Evolutionary conservation across 805 yeast genomes (phyloP).

Genomic region (Novakomyces olei): DNA sequence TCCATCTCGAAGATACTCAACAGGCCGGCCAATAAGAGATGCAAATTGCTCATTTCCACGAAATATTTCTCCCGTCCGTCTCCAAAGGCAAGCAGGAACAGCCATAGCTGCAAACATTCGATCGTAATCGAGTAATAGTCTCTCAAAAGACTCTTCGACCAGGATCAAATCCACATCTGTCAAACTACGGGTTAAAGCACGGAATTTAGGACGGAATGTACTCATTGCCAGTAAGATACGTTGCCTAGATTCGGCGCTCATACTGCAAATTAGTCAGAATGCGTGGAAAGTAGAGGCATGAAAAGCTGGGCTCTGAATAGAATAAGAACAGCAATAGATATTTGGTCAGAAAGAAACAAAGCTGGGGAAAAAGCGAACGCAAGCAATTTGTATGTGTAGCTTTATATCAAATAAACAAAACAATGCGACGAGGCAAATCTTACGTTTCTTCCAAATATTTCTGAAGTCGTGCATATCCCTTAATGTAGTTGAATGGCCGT

Average conservation of each 20-base stretch:
- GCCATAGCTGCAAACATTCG: conserved; percentile 94
- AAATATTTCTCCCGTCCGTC: conserved; percentile 90
- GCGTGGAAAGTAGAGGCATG: too few relatives aligned
- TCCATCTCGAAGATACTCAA: conserved; percentile 83
- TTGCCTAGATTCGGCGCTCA: conserved; percentile 65
- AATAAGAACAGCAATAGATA: too few relatives aligned
- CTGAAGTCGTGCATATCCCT: conserved; percentile 77
- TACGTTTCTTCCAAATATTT: conserved; percentile 85
- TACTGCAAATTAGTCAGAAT: too few relatives aligned
- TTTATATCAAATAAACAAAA: too few relatives aligned
- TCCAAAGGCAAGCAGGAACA: conserved; percentile 91
- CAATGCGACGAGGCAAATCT: too few relatives aligned
- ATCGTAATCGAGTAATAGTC: conserved; percentile 82
- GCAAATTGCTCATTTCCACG: conserved; percentile 94
- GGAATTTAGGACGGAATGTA: conserved; percentile 72
- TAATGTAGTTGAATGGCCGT: conserved; percentile 82
- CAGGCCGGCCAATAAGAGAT: conserved; percentile 65
- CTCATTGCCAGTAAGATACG: conserved; percentile 69
- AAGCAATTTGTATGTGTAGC: too few relatives aligned
- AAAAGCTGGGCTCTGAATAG: too few relatives aligned
- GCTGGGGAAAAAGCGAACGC: too few relatives aligned
- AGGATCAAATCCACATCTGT: conserved; percentile 77
- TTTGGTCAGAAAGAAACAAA: too few relatives aligned
- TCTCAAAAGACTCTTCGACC: conserved; percentile 83
- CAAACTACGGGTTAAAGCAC: conserved; percentile 75